Evolutionary conservation across 2,329 filamentous ascomycete genomes (phyloP).

Genomic region (Penicillium sp.): DNA sequence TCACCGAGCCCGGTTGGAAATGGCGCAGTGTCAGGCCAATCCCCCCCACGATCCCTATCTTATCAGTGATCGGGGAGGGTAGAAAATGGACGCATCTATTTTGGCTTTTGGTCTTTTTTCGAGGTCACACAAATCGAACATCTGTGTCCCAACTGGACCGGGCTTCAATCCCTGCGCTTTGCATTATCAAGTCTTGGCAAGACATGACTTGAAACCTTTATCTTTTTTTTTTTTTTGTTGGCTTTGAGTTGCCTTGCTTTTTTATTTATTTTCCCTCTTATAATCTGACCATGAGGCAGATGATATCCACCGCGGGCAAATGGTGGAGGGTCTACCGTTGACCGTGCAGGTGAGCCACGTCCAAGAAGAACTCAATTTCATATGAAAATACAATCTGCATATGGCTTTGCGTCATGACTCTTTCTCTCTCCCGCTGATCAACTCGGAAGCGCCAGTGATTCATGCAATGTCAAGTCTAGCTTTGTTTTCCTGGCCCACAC

Average conservation of each 20-base stretch:
- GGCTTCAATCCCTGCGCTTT: constrained; percentile 4
- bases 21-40: not conserved
- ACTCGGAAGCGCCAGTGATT: not conserved
- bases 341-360: not conserved
- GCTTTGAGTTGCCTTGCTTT: not conserved
- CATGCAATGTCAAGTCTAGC: not conserved
- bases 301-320: not conserved
- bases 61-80: not conserved
- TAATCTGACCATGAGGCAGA: not conserved
- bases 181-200: constrained; percentile 11
- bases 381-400: not conserved
- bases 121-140: constrained; percentile 6
- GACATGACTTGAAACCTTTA: constrained; percentile 9
- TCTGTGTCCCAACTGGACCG: constrained; percentile 4
- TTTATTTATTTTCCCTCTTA: not conserved
- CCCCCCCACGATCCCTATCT: constrained; percentile 7
- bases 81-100: not conserved
- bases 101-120: not conserved
- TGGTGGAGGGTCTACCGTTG: not conserved
- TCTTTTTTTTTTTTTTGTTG: not conserved
- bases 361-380: not conserved
- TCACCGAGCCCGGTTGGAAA: constrained; percentile 2
- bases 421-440: not conserved
- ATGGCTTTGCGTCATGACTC: not conserved
- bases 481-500: not conserved